Base-by-base conservation (phyloP, 352 stramenopile species). In the Peronospora tabacina region DNA sequence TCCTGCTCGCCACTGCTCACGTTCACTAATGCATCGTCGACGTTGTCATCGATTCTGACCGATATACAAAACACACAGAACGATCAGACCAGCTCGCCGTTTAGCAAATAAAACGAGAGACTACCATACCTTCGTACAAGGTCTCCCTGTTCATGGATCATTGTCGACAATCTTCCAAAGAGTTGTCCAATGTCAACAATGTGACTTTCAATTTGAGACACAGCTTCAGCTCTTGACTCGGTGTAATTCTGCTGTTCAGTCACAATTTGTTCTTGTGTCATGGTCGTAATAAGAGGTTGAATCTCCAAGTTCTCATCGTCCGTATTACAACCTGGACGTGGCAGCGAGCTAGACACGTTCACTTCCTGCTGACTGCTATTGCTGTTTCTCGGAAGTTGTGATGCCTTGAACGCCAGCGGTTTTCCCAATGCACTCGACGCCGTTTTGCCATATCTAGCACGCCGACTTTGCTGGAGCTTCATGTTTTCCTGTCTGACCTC, bases 401-500 rank as follows among this genome's bases (percentile, higher is more conserved):
- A 68, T 0, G 69, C 57, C 50, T 78, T 74, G 47, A 92, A 92
- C 0, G 75, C 70, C 7, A 92, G 59, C 10, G 81, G 81, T 43
- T 87, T 87, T n/a, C 81, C 75, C 40, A 89, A 48, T 33, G 79
- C 70, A 32, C 62, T 85, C 26, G 76, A 85, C 24, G 74, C 63
- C 4, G 75, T 85, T 43, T 88, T 87, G 22, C 82, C 82, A 38
- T 92, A 92, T 22, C 75, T 66, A 13, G 79, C 75, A 39, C 71
- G 75, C 33, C 82, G 68, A 55, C 85, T 83, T 59, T 92, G 82
- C 58, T 88, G 81, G 42, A 90, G 62, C 61, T 89, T 87, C 72
- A 92, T 85, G 53, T 90, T 92, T 48, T 88, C 75, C 66, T 92
- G 82, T n/a, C 82, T 64, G 17, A 89, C 75, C 52, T 90, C 75